Percentiles rank a stretch among this genome's conserved stretches.
Conservation (phyloP, 805 yeast genomes). For the Priceomyces carsonii region DNA sequence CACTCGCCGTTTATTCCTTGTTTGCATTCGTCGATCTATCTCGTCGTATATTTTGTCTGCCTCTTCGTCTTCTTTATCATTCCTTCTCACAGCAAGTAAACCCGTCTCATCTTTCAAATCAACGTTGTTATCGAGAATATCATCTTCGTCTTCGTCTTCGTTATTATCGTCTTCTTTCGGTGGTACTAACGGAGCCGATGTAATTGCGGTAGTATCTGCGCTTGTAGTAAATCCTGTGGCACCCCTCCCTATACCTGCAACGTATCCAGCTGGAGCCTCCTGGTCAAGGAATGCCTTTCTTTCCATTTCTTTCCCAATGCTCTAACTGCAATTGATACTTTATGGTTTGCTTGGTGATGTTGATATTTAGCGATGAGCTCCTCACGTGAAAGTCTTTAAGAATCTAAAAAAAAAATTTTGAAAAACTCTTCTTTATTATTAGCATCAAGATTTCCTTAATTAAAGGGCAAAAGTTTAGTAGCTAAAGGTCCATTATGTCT, state of each 20-base stretch:
- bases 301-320: no score
- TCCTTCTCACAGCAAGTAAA: constrained; percentile 22
- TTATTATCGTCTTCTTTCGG: constrained; percentile 30
- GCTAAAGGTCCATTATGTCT: constrained; percentile 38
- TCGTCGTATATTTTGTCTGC: constrained; percentile 70
- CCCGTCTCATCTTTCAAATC: no score
- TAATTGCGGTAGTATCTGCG: constrained; percentile 62
- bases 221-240: constrained; percentile 91
- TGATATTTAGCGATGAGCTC: no score
- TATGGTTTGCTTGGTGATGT: no score
- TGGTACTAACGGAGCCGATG: background rate
- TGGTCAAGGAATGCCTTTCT: constrained; percentile 72
- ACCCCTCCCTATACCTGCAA: constrained; percentile 93
- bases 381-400: no score
- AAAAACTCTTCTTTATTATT: constrained; percentile 1
- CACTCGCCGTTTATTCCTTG: constrained; percentile 23
- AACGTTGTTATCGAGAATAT: constrained; percentile 29
- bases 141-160: constrained; percentile 19
- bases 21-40: constrained; percentile 58
- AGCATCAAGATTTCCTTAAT: background rate
- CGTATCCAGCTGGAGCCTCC: constrained; percentile 85
- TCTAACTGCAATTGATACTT: no score
- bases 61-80: constrained; percentile 65
- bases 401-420: no score
- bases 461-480: background rate